Conservation (phyloP, 2,329 filamentous ascomycete species). For the Arthrobotrys sphaeroides region DNA sequence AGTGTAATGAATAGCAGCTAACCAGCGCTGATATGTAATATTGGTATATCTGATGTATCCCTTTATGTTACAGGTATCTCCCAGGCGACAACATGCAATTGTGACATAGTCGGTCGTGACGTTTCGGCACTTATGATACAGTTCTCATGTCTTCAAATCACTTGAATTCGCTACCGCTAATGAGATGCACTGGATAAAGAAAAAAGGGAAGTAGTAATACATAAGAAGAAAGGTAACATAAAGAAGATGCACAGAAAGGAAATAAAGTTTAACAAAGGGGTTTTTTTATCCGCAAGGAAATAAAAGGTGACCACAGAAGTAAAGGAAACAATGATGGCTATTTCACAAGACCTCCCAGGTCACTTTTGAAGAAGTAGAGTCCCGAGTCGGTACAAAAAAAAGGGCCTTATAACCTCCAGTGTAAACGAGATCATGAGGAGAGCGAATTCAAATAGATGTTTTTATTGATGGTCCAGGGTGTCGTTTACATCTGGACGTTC, state of each 20-base stretch:
- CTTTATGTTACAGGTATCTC: constrained; percentile 11
- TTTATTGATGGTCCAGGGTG: constrained; percentile 8
- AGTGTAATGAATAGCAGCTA: not conserved
- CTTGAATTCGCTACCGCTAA: constrained; percentile 52
- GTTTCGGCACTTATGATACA: constrained; percentile 42
- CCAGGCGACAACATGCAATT: constrained; percentile 8
- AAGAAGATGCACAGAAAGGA: constrained; percentile 13
- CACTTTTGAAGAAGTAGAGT: not conserved
- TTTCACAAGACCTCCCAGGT: constrained; percentile 20
- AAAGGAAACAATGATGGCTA: constrained; percentile 1
- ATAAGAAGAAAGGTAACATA: constrained; percentile 31
- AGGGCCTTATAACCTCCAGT: constrained; percentile 6
- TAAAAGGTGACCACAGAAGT: constrained; percentile 18
- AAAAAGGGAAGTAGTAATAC: constrained; percentile 44
- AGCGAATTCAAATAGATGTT: constrained; percentile 5
- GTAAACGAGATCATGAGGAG: constrained; percentile 9
- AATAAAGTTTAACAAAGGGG: constrained; percentile 10
- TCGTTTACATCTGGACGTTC: constrained; percentile 39
- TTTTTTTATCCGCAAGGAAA: constrained; percentile 29
- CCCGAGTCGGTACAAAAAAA: constrained; percentile 14
- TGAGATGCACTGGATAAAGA: constrained; percentile 35
- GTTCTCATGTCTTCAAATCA: constrained; percentile 45
- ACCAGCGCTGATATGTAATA: not conserved
- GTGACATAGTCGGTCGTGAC: constrained; percentile 16
- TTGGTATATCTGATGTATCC: constrained; percentile 1